These are phyloP conservation scores for Trichoderma hamatum DNA, from an alignment of 2,329 filamentous ascomycete species.

Conservation along the genomic window DNA sequence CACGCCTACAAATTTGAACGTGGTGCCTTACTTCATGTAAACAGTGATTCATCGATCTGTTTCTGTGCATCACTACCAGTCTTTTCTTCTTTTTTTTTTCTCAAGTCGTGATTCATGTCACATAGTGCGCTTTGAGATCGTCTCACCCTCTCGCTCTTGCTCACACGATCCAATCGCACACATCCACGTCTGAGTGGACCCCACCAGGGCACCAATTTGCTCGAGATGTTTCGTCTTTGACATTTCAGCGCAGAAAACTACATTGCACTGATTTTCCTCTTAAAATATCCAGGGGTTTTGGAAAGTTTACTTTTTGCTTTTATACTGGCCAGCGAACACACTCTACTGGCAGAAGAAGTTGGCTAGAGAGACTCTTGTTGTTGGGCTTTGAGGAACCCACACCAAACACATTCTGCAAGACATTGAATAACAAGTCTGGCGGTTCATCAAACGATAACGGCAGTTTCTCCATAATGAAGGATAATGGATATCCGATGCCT, in stretches of 20 bases:
- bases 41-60: neutral
- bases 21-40: neutral
- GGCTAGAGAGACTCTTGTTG: neutral
- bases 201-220: neutral
- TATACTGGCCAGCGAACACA: neutral
- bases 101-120: neutral
- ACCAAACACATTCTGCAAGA: neutral
- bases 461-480: neutral
- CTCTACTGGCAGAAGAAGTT: neutral
- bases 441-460: neutral
- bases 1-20: neutral
- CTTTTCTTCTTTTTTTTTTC: neutral
- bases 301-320: neutral
- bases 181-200: conserved; percentile 21
- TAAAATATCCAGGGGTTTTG: neutral
- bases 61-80: neutral
- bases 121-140: neutral
- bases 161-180: conserved; percentile 7
- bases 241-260: neutral
- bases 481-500: neutral
- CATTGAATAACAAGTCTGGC: neutral
- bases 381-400: neutral
- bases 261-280: neutral
- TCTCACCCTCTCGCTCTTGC: neutral
- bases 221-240: neutral